These are phyloP conservation scores for Penicillium sp. DNA, from an alignment of 2,329 filamentous ascomycete genomes.

Conservation along the genomic window DNA sequence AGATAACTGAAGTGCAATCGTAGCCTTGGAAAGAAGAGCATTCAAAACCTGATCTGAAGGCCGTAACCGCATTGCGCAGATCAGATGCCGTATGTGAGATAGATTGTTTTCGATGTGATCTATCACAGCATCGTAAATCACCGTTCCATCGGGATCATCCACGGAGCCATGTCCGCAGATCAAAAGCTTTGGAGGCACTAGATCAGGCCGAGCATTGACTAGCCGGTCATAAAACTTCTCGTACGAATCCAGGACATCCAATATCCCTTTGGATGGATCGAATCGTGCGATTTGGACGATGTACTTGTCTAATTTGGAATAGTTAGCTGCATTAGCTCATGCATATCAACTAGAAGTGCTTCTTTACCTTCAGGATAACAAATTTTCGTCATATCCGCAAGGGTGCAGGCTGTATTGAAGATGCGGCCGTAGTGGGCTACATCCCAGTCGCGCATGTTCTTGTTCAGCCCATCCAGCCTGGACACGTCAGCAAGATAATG, in stretches of 20 bases:
- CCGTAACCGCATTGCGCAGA: constrained; percentile 73
- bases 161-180: constrained; percentile 77
- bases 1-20: constrained; percentile 74
- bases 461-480: constrained; percentile 77
- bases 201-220: constrained; percentile 47
- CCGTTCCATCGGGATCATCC: constrained; percentile 73
- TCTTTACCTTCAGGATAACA: constrained; percentile 38
- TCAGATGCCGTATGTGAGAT: constrained; percentile 60
- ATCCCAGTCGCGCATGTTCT: constrained; percentile 68
- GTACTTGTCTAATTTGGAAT: constrained; percentile 59
- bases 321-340: background rate
- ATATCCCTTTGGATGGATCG: constrained; percentile 79
- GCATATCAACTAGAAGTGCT: background rate
- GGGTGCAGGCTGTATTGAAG: constrained; percentile 65
- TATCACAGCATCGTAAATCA: constrained; percentile 72
- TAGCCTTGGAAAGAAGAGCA: constrained; percentile 68
- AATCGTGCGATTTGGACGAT: constrained; percentile 80
- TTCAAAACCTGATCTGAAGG: constrained; percentile 81
- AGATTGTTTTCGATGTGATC: constrained; percentile 64
- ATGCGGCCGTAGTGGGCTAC: constrained; percentile 70
- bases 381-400: constrained; percentile 51
- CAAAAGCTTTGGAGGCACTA: constrained; percentile 67
- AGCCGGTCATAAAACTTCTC: constrained; percentile 67
- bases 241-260: constrained; percentile 73
- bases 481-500: constrained; percentile 20